A percentile compares a stretch with the other conserved stretches of the same genome.
These are phyloP conservation scores for Eucalyptus marginata DNA, from an alignment of 345 rosid genomes.

Conservation along the genomic window DNA sequence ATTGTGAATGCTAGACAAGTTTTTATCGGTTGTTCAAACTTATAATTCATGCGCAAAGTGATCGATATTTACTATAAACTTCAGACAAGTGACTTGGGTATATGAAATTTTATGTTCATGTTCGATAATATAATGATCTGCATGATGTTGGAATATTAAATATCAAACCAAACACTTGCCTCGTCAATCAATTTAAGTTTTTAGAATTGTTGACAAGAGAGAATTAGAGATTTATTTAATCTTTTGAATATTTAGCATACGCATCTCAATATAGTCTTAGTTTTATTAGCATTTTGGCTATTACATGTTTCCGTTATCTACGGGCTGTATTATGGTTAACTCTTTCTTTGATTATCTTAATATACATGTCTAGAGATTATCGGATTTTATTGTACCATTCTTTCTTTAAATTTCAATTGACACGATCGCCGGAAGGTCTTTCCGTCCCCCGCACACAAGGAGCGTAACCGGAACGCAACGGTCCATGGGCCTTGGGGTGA, in stretches of 20 bases:
- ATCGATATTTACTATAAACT: fast-evolving
- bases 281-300: background rate
- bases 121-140: fast-evolving
- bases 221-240: fast-evolving
- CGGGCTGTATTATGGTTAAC: background rate
- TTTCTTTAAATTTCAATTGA: no score
- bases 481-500: background rate
- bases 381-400: no score
- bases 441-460: background rate
- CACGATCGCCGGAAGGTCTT: background rate
- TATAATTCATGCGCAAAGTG: background rate
- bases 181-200: fast-evolving
- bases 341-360: background rate
- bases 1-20: no score
- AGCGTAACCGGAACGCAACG: background rate
- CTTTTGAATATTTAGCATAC: no score
- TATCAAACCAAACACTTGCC: background rate
- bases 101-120: no score
- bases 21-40: fast-evolving
- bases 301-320: background rate
- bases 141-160: no score
- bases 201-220: fast-evolving
- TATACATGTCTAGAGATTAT: no score
- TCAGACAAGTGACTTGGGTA: fast-evolving
- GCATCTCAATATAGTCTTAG: background rate